These are phyloP conservation scores for Suhomyces coccinellae DNA, from an alignment of 1,139 yeast species.

Conservation along the genomic window DNA sequence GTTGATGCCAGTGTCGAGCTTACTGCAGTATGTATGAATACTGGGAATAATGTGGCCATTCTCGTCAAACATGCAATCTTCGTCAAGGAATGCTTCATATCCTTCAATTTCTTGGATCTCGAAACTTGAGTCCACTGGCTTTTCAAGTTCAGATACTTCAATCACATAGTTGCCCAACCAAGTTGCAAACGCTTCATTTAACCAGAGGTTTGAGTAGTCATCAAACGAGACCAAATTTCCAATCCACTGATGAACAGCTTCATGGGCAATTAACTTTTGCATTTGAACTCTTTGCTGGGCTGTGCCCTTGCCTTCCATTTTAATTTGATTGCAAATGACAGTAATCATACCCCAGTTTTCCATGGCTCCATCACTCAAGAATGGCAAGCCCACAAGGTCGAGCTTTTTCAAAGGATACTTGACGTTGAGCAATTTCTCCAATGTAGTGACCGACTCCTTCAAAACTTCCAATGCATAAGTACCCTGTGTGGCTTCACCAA, in stretches of 20 bases:
- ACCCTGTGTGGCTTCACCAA: slow-evolving; percentile 51
- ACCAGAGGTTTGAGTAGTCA: slow-evolving; percentile 67
- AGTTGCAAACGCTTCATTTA: slow-evolving; percentile 76
- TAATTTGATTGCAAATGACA: slow-evolving; percentile 50
- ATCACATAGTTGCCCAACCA: slow-evolving; percentile 56
- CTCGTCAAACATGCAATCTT: slow-evolving; percentile 37
- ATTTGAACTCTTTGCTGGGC: slow-evolving; percentile 27
- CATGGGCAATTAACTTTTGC: slow-evolving; percentile 64
- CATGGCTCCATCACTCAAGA: slow-evolving; percentile 74
- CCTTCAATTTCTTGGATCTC: slow-evolving; percentile 29
- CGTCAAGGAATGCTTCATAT: slow-evolving; percentile 39
- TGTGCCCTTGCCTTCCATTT: slow-evolving; percentile 25
- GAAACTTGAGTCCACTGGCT: slow-evolving; percentile 31
- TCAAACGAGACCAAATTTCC: slow-evolving; percentile 68
- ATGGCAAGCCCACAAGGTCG: slow-evolving; percentile 68
- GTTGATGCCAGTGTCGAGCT: slow-evolving; percentile 37
- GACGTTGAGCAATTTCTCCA: slow-evolving; percentile 41
- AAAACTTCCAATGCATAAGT: slow-evolving; percentile 46
- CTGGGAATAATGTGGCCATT: slow-evolving; percentile 26
- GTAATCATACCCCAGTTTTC: slow-evolving; percentile 75
- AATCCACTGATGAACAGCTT: slow-evolving; percentile 75
- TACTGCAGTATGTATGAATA: slow-evolving; percentile 28
- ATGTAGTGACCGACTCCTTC: slow-evolving; percentile 46
- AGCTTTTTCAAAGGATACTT: slow-evolving; percentile 60
- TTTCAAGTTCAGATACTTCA: slow-evolving; percentile 27